A percentile compares a stretch with the other conserved stretches of the same genome.
Conservation (phyloP, 306 rosid genomes). For the Vachellia collinsii region DNA sequence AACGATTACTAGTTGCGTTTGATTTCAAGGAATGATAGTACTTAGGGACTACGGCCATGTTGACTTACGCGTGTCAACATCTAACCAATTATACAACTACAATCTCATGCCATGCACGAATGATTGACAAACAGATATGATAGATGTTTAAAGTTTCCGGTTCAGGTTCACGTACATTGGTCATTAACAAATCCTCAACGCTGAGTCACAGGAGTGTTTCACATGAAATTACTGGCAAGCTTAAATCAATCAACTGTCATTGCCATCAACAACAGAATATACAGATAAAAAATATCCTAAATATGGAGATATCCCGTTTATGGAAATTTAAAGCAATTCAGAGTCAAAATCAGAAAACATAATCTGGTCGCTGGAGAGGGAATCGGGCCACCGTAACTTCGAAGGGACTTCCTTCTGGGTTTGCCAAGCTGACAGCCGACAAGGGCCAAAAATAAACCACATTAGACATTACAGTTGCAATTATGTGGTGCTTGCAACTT, state of each 20-base stretch:
- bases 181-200: conserved; percentile 19
- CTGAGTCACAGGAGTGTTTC: neutral
- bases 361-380: conserved; percentile 77
- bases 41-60: neutral
- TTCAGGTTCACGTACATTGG: neutral
- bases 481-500: conserved; percentile 7
- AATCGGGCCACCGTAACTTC: conserved; percentile 63
- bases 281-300: conserved; percentile 13
- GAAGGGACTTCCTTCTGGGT: conserved; percentile 64
- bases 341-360: conserved; percentile 64
- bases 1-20: too few relatives aligned
- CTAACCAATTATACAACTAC: neutral
- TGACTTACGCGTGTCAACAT: neutral
- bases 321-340: conserved; percentile 2
- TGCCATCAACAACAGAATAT: conserved; percentile 4
- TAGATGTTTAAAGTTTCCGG: neutral
- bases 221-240: neutral
- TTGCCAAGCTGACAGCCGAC: conserved; percentile 51
- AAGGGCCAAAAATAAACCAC: neutral
- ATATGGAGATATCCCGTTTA: conserved; percentile 24
- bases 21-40: too few relatives aligned
- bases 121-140: neutral
- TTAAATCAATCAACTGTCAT: conserved; percentile 3
- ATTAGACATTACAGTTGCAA: neutral
- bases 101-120: neutral